Conservation (phyloP, 148 eudicot genomes). For the Linanthus parryae region DNA sequence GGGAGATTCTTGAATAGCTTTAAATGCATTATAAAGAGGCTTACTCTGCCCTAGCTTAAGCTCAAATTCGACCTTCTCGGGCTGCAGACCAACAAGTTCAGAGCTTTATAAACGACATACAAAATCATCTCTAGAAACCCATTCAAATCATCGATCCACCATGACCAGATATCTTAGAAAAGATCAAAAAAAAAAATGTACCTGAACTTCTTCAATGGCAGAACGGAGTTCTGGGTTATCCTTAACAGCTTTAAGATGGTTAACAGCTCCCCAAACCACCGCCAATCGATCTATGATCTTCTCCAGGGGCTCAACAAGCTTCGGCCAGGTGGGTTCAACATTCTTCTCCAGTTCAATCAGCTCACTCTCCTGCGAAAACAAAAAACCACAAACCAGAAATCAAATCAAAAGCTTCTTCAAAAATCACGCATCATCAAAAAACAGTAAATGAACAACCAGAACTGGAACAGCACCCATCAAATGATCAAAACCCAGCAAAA, state of each 20-base stretch:
- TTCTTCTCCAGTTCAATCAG: slow-evolving; percentile 78
- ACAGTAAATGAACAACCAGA: too few relatives aligned
- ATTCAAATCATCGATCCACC: background rate
- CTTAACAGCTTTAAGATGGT: slow-evolving; percentile 86
- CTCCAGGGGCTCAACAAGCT: slow-evolving; percentile 93
- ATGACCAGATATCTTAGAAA: background rate
- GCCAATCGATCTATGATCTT: slow-evolving; percentile 55
- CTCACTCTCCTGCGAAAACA: slow-evolving; percentile 46
- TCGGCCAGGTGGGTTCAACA: slow-evolving; percentile 85
- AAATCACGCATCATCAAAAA: background rate
- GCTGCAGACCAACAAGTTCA: slow-evolving; percentile 42
- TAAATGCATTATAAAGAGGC: slow-evolving; percentile 84
- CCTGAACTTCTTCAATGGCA: slow-evolving; percentile 99
- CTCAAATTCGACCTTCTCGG: slow-evolving; percentile 87
- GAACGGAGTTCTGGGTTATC: slow-evolving; percentile 86
- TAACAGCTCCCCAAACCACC: slow-evolving; percentile 89
- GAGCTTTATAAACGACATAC: background rate
- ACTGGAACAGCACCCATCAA: too few relatives aligned
- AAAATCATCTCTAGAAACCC: background rate
- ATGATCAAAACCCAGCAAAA: too few relatives aligned
- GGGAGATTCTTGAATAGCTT: slow-evolving; percentile 72
- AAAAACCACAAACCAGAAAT: background rate
- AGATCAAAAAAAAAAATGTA: slow-evolving; percentile 9
- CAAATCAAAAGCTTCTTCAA: background rate
- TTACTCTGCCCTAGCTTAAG: slow-evolving; percentile 94